Percentiles rank a stretch among this genome's conserved stretches.
phyloP scores from a whole-genome alignment of 2,329 filamentous ascomycete species.

The Juglanconis juglandina region DNA sequence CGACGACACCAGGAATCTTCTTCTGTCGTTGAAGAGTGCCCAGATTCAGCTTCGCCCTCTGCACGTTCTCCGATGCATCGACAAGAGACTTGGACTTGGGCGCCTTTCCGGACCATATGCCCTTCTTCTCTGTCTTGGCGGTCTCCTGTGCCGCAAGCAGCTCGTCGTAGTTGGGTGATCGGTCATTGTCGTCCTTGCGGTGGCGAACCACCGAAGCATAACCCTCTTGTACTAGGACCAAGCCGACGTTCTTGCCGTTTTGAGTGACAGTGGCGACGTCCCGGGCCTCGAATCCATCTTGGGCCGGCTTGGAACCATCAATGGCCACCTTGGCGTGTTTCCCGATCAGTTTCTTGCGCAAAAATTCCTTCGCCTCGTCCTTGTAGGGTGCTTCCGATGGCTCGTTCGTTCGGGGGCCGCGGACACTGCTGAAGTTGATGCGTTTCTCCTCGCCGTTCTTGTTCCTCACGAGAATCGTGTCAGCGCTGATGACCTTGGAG shows the following conservation, averaged over 20 bases:
- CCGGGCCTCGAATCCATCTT: constrained; percentile 86
- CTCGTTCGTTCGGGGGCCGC: constrained; percentile 87
- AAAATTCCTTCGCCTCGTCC: constrained; percentile 92
- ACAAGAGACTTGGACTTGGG: constrained; percentile 78
- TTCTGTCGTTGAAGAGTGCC: constrained; percentile 85
- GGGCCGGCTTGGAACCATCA: constrained; percentile 86
- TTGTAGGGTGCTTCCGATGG: constrained; percentile 83
- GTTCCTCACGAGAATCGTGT: constrained; percentile 81
- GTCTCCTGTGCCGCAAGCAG: constrained; percentile 74
- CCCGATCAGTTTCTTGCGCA: constrained; percentile 89
- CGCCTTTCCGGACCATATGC: constrained; percentile 90
- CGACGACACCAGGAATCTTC: constrained; percentile 87
- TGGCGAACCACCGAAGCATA: constrained; percentile 94
- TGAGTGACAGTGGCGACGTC: constrained; percentile 87
- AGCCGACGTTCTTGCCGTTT: constrained; percentile 81
- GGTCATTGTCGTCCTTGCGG: constrained; percentile 88
- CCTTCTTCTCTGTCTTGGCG: constrained; percentile 84
- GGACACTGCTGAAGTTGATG: constrained; percentile 86
- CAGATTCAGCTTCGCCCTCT: constrained; percentile 94
- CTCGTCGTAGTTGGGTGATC: constrained; percentile 91
- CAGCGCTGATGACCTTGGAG: constrained; percentile 79
- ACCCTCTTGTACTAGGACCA: constrained; percentile 84
- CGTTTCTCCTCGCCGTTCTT: constrained; percentile 85
- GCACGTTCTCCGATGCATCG: constrained; percentile 86
- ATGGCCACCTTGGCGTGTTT: constrained; percentile 89